Conservation (phyloP, 2,329 filamentous ascomycete species). For the Cadophora sp. region DNA sequence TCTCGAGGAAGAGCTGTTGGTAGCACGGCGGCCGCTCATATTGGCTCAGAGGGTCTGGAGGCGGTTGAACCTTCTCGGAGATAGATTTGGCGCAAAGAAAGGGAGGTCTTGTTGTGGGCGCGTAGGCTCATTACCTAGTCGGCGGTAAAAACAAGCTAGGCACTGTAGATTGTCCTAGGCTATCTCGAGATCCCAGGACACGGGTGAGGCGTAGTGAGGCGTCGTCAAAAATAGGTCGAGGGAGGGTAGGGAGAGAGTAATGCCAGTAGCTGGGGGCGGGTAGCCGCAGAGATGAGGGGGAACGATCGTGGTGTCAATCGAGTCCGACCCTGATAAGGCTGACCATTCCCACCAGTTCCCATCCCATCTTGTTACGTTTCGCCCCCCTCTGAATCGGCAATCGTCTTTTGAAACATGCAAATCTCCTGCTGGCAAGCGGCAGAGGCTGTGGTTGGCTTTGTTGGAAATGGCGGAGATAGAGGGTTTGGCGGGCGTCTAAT, state of each 20-base stretch:
- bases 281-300: slow-evolving; percentile 9
- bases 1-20: slow-evolving; percentile 28
- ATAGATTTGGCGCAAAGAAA: slow-evolving; percentile 10
- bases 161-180: neutral
- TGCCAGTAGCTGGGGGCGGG: neutral
- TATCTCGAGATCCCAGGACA: slow-evolving; percentile 6
- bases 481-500: neutral
- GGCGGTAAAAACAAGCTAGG: slow-evolving; percentile 25
- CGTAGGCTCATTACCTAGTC: slow-evolving; percentile 26
- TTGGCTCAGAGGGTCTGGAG: slow-evolving; percentile 25
- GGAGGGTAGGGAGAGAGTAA: neutral
- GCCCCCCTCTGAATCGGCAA: slow-evolving; percentile 8
- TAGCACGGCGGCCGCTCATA: slow-evolving; percentile 19
- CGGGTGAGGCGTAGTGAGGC: slow-evolving; percentile 25
- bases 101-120: slow-evolving; percentile 27
- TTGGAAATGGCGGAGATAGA: slow-evolving; percentile 1
- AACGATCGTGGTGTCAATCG: neutral
- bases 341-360: slow-evolving; percentile 9
- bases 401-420: slow-evolving; percentile 25
- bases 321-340: slow-evolving; percentile 12
- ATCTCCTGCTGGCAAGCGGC: slow-evolving; percentile 13
- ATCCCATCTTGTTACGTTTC: neutral
- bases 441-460: slow-evolving; percentile 21
- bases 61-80: slow-evolving; percentile 30
- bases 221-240: slow-evolving; percentile 16